These are phyloP conservation scores for Solanum chiquidenum DNA, from an alignment of 257 asterid species.

Conservation along the genomic window DNA sequence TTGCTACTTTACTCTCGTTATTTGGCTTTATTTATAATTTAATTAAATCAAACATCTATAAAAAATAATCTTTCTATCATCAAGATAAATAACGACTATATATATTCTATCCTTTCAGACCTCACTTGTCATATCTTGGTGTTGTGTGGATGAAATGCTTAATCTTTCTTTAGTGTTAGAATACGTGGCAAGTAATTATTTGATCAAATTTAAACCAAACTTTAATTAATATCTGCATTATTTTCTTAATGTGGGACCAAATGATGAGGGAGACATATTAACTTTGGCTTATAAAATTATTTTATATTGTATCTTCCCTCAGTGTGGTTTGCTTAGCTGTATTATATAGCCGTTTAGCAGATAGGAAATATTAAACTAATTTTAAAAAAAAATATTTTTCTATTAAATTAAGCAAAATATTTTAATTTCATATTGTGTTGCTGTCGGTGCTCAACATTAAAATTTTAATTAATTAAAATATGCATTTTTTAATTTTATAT, in stretches of 20 bases:
- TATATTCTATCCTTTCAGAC: neutral
- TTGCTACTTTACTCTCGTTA: neutral
- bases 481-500: neutral
- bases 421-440: neutral
- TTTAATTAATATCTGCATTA: neutral
- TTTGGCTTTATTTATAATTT: too few species aligned
- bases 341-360: slow-evolving; percentile 13
- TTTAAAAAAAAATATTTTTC: neutral
- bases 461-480: neutral
- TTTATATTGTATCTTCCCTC: neutral
- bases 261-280: slow-evolving; percentile 11
- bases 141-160: neutral
- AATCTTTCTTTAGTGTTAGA: neutral
- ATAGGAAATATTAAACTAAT: neutral
- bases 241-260: neutral
- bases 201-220: neutral
- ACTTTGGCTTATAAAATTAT: neutral
- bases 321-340: slow-evolving; percentile 16
- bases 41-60: too few species aligned
- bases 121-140: too few species aligned
- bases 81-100: too few species aligned
- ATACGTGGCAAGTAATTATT: neutral
- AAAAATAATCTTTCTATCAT: too few species aligned
- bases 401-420: neutral
- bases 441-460: neutral